Base-by-base conservation (phyloP, 345 rosid species). In the Physaria fendleri region DNA sequence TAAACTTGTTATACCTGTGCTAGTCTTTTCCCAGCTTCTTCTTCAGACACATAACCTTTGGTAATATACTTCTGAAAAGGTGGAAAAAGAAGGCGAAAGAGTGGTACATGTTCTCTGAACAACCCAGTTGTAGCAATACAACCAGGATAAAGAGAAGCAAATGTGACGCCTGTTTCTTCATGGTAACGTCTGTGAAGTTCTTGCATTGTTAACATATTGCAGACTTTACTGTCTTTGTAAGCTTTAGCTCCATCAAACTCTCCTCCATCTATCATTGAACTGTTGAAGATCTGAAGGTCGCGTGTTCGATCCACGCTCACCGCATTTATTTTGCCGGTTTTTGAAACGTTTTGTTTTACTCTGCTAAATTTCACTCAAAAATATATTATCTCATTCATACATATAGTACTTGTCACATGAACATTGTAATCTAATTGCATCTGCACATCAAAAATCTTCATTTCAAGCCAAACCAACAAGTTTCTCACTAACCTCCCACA, bases 51-150 rank as follows among this genome's bases (percentile, higher is more conserved):
- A 21, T 23, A 93, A 32, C 99, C 99, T 78, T 93, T 93, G 53
- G 97, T 93, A 56, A 93, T 87, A 77, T 87, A 93, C 79, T 87
- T 93, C 53, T 93, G 99, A 81, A 93, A 93, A 9, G 97, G 99
- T 4, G 99, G 95, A 65, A 93, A 93, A 2, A 93, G 90, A 68
- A 79, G 68, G 73, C 97, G 68, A 78, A 93, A 93, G 74, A 93
- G 48, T 0, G 94, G 95, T 58, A 93, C 76, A 83, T 93, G 99
- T 75, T 89, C 95, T 80, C 97, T 83, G 76, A 93, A 93, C 84
- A 93, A 71, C 21, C 99, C 97, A 0, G 99, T 89, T 1, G 99
- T 87, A 64, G 99, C 99, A 14, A 93, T 93, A 81, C 99, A 93
- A 28, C 99, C 99, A 0, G 99, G 99, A 76, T 89, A 93, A 24